Evolutionary conservation across 306 rosid species (phyloP).

Genomic region (Vigna mungo): DNA sequence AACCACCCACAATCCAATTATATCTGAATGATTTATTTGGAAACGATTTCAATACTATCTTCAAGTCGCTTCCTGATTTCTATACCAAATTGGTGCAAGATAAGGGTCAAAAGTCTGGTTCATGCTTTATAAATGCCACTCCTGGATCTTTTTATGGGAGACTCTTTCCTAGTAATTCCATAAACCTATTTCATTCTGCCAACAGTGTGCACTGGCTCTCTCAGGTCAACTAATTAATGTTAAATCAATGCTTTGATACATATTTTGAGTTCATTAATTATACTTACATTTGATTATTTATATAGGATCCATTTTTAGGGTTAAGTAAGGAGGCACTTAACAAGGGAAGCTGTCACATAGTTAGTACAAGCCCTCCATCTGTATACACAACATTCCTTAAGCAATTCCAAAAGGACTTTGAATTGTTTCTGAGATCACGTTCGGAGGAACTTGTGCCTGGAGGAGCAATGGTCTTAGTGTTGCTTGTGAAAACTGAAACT

Average conservation of each 20-base stretch:
- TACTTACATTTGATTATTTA: too few species aligned
- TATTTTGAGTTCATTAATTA: too few species aligned
- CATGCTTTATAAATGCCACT: slow-evolving; percentile 52
- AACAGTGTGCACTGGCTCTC: slow-evolving; percentile 53
- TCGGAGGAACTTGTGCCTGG: slow-evolving; percentile 51
- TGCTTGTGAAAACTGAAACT: slow-evolving; percentile 3
- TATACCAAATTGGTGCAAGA: slow-evolving; percentile 9
- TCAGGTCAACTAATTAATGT: slow-evolving; percentile 27
- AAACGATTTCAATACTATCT: slow-evolving; percentile 47
- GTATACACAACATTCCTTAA: slow-evolving; percentile 45
- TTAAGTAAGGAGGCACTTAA: slow-evolving; percentile 1
- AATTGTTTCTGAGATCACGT: slow-evolving; percentile 48
- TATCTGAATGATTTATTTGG: slow-evolving; percentile 44
- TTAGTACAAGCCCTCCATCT: slow-evolving; percentile 44
- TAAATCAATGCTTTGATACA: too few species aligned
- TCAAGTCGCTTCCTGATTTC: slow-evolving; percentile 52
- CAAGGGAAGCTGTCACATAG: slow-evolving; percentile 16
- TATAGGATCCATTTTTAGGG: slow-evolving; percentile 17
- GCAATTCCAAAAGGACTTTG: slow-evolving; percentile 54
- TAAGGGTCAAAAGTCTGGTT: slow-evolving; percentile 12
- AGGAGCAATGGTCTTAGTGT: slow-evolving; percentile 55
- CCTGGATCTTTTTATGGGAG: slow-evolving; percentile 67
- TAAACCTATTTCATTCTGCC: slow-evolving; percentile 56
- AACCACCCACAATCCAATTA: slow-evolving; percentile 22
- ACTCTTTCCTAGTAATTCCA: slow-evolving; percentile 49